These are phyloP conservation scores for Dacryopinax spathularia DNA, from an alignment of 768 basidiomycete species.

Conservation along the genomic window DNA sequence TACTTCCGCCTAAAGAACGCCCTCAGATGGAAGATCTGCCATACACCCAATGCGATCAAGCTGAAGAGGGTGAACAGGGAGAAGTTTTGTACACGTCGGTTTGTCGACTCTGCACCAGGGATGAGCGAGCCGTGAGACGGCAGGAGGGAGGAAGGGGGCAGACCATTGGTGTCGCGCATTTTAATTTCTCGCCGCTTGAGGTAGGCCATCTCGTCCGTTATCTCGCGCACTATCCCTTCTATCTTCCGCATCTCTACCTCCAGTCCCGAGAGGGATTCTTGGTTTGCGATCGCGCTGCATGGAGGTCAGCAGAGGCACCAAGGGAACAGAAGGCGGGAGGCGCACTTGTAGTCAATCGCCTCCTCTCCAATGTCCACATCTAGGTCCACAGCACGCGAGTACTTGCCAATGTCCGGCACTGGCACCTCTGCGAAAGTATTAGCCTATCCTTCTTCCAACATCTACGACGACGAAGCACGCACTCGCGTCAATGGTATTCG, in stretches of 20 bases:
- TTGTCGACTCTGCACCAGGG: constrained; percentile 64
- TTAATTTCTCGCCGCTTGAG: constrained; percentile 78
- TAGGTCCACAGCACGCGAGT: constrained; percentile 65
- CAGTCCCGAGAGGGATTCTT: constrained; percentile 85
- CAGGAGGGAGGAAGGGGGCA: constrained; percentile 21
- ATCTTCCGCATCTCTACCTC: constrained; percentile 98
- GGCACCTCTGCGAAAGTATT: constrained; percentile 30
- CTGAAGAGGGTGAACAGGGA: constrained; percentile 75
- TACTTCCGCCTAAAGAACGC: constrained; percentile 95
- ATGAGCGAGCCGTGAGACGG: background rate
- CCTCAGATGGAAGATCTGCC: constrained; percentile 91
- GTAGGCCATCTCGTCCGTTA: constrained; percentile 85
- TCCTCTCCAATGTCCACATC: constrained; percentile 98
- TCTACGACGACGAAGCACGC: constrained; percentile 20
- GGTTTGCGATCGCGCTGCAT: constrained; percentile 87
- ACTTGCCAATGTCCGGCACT: constrained; percentile 33
- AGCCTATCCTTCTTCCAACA: background rate
- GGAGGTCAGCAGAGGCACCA: constrained; percentile 4
- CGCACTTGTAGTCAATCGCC: constrained; percentile 96
- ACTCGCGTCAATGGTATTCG: constrained; percentile 65
- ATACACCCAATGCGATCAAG: constrained; percentile 65
- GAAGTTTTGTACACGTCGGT: constrained; percentile 80
- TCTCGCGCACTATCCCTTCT: constrained; percentile 86
- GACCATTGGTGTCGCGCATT: constrained; percentile 81
- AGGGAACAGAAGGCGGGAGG: constrained; percentile 10